phyloP scores from a whole-genome alignment of 2,329 filamentous ascomycete species.

The Alternaria triticimaculans region DNA sequence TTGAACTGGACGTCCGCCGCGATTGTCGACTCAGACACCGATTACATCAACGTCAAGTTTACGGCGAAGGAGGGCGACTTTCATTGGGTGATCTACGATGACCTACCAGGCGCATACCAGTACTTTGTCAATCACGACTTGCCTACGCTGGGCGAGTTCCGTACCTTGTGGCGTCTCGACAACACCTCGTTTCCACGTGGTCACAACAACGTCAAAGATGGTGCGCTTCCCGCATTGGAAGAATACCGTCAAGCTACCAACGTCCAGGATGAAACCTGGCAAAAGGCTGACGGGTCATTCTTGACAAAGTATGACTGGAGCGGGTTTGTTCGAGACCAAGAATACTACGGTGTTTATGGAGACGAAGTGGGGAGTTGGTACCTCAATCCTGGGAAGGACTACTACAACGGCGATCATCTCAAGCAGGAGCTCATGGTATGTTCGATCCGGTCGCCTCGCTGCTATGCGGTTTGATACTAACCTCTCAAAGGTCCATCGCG shows the following conservation, averaged over 20 bases:
- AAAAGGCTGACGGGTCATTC: constrained; percentile 55
- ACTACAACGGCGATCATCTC: constrained; percentile 60
- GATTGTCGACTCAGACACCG: constrained; percentile 50
- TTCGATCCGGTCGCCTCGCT: not conserved
- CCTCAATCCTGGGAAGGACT: constrained; percentile 58
- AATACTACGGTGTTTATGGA: constrained; percentile 61
- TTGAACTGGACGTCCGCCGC: constrained; percentile 57
- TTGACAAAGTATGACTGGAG: constrained; percentile 62
- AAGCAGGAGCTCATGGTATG: constrained; percentile 60
- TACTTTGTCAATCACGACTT: constrained; percentile 61
- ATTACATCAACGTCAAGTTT: constrained; percentile 59
- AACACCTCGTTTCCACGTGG: constrained; percentile 58
- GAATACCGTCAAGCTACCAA: constrained; percentile 56
- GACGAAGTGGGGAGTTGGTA: constrained; percentile 60
- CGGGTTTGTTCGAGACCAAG: constrained; percentile 48
- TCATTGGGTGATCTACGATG: constrained; percentile 60
- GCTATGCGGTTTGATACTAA: not conserved
- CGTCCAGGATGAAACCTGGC: constrained; percentile 63
- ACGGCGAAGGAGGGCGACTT: constrained; percentile 57
- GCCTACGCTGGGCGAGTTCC: constrained; percentile 58
- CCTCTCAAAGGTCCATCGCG: constrained; percentile 53
- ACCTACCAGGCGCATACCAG: constrained; percentile 61
- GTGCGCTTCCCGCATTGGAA: constrained; percentile 52
- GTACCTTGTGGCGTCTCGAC: constrained; percentile 59
- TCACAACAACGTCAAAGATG: constrained; percentile 56